A percentile compares a stretch with the other conserved stretches of the same genome.
Evolutionary conservation across 352 stramenopile genomes (phyloP).

Genomic region (Globisporangium nagaii): DNA sequence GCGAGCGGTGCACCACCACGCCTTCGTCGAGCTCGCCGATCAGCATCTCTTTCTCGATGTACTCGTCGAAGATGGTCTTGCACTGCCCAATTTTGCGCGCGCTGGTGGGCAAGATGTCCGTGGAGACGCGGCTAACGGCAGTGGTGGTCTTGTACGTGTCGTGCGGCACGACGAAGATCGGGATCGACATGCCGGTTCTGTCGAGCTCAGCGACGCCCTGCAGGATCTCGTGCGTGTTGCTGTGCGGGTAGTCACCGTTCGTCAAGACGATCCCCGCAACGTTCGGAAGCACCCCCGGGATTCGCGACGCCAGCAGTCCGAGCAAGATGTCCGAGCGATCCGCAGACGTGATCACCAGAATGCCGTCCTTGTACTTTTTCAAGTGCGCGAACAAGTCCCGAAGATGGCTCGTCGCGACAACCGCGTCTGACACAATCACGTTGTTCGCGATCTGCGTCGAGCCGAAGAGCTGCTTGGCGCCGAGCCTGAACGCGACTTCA

Average conservation of each 20-base stretch:
- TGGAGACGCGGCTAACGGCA: conserved; percentile 51
- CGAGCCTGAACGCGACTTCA: conserved; percentile 62
- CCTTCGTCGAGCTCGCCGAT: conserved; percentile 62
- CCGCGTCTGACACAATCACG: conserved; percentile 55
- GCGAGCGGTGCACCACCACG: conserved; percentile 55
- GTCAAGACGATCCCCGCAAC: conserved; percentile 70
- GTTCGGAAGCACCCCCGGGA: conserved; percentile 62
- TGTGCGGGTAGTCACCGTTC: conserved; percentile 70
- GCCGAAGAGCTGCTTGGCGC: conserved; percentile 60
- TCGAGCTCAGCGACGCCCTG: conserved; percentile 61
- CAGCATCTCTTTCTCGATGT: conserved; percentile 58
- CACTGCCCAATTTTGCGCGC: conserved; percentile 65
- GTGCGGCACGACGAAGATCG: conserved; percentile 60
- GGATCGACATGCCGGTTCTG: conserved; percentile 62
- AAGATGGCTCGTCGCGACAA: conserved; percentile 63
- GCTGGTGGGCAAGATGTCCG: conserved; percentile 66
- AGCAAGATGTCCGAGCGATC: conserved; percentile 72
- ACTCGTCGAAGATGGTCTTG: conserved; percentile 56
- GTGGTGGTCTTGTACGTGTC: conserved; percentile 64
- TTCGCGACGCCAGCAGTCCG: conserved; percentile 56
- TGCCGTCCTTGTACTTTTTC: conserved; percentile 72
- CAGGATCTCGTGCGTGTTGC: conserved; percentile 68
- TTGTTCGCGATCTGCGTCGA: conserved; percentile 58
- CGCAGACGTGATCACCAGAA: conserved; percentile 71
- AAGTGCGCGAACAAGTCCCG: conserved; percentile 74